Base-by-base conservation (phyloP, 2,329 filamentous ascomycete species). In the Scedosporium boydii region DNA sequence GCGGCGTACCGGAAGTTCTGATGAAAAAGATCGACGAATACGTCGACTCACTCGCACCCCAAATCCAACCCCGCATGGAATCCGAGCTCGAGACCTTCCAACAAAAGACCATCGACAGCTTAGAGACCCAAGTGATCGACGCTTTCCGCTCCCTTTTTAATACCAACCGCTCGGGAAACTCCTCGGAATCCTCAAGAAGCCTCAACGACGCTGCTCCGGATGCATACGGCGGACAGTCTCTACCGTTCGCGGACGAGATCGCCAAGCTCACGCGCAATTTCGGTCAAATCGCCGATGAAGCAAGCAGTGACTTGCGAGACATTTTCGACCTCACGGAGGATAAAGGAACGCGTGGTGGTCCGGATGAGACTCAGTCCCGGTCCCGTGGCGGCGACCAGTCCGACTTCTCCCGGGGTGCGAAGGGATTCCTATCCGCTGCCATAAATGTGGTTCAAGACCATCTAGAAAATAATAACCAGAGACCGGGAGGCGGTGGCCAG, bases 161-260 rank as follows among this genome's bases (percentile, higher is more conserved):
- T 66, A 75, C 71, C 51, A 70, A 76, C 27, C 64, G 67, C 14
- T 53, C 59, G 3, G 62, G 63, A 34, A 34, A 34, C 55, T 64
- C 66, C 27, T 41, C 63, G 2, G 62, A 65, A 6, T 5, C 61
- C 26, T 67, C 69, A 0, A 61, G 73, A 1, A 66, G 63, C 59
- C 67, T 78, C 7, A 67, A 72, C 62, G 68, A 74, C 7, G 64
- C 69, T 1, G 70, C 74, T 3, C 77, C 77, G 0, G 75, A 78
- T 57, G 60, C 75, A 6, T 79, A 78, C 63, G 77, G 77, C 46
- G 65, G 68, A 60, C 72, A 73, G 66, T 76, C 75, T 2, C 65
- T 79, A 55, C 77, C 77, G 5, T 79, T 79, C n/a, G 77, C 77
- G 56, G 72, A 79, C 63, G 77, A 79, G 69, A 75, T 79, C 62